A percentile compares a stretch with the other conserved stretches of the same genome.
These are phyloP conservation scores for Colletotrichum tropicicola DNA, from an alignment of 2,329 filamentous ascomycete species.

Conservation along the genomic window DNA sequence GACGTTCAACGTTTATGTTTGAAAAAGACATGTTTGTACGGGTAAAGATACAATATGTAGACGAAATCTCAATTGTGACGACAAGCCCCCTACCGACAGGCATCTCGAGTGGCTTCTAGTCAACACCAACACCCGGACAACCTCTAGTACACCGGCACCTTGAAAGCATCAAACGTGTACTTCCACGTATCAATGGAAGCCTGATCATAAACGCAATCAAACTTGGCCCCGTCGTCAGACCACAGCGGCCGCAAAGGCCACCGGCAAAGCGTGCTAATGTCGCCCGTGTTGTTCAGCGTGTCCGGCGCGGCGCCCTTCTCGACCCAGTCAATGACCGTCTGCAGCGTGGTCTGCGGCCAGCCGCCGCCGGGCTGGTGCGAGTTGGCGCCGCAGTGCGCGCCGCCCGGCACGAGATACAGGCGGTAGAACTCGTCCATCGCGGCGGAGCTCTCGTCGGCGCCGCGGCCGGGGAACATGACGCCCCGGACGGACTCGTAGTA, in stretches of 20 bases:
- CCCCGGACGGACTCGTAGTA: constrained; percentile 52
- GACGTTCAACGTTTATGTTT: too few species aligned
- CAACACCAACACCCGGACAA: too few species aligned
- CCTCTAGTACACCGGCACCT: constrained; percentile 22
- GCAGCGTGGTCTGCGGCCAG: constrained; percentile 47
- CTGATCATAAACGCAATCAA: constrained; percentile 22
- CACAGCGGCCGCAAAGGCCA: constrained; percentile 54
- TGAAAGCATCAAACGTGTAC: constrained; percentile 26
- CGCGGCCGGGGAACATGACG: constrained; percentile 54
- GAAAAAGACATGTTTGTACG: too few species aligned
- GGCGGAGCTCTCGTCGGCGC: constrained; percentile 37
- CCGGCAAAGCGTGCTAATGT: constrained; percentile 46
- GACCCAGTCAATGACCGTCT: constrained; percentile 60
- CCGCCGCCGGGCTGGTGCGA: constrained; percentile 46
- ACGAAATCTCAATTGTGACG: not conserved
- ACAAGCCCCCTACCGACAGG: too few species aligned
- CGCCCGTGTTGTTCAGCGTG: constrained; percentile 51
- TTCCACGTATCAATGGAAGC: constrained; percentile 18
- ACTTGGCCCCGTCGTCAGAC: constrained; percentile 28
- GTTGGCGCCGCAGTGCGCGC: constrained; percentile 59
- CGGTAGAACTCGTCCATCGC: constrained; percentile 50
- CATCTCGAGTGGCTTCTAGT: too few species aligned
- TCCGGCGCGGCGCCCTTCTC: constrained; percentile 56
- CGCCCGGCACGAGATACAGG: constrained; percentile 54
- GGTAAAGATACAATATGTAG: not conserved